Percentiles rank a stretch among this genome's conserved stretches.
These are phyloP conservation scores for Rhododendron williamsianum DNA, from an alignment of 148 eudicot genomes.

Conservation along the genomic window DNA sequence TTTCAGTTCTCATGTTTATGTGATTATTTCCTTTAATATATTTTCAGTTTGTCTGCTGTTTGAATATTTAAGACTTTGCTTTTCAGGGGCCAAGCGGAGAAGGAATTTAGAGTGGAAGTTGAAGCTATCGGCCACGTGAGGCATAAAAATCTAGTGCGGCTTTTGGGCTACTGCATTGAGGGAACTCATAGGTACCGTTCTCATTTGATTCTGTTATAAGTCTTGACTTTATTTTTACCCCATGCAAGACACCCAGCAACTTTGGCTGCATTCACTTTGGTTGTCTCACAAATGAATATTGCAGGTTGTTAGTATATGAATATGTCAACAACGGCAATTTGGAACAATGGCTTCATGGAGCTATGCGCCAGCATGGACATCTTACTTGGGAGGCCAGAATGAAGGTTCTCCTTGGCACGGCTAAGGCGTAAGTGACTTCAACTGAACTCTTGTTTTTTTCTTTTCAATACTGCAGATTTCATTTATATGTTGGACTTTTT, in stretches of 20 bases:
- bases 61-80: conserved; percentile 3
- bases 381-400: conserved; percentile 78
- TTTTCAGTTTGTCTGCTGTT: not conserved
- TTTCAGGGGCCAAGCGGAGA: conserved; percentile 64
- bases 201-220: not conserved
- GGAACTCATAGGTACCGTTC: conserved; percentile 60
- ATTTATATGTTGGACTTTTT: conserved; percentile 10
- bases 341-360: conserved; percentile 86
- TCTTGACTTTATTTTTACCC: not conserved
- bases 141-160: conserved; percentile 63
- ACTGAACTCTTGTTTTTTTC: not conserved
- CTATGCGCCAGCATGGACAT: conserved; percentile 61
- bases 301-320: conserved; percentile 71
- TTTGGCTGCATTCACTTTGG: not conserved
- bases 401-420: conserved; percentile 64
- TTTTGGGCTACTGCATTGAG: conserved; percentile 65
- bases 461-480: not conserved
- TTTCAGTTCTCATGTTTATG: not conserved
- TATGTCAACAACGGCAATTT: conserved; percentile 73
- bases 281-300: conserved; percentile 3
- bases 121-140: conserved; percentile 77
- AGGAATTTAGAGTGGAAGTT: conserved; percentile 69
- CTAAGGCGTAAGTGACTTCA: conserved; percentile 59
- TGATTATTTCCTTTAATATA: not conserved
- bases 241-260: not conserved